Base-by-base conservation (phyloP, 2,329 filamentous ascomycete species). In the Chrysoporthe austroafricana region DNA sequence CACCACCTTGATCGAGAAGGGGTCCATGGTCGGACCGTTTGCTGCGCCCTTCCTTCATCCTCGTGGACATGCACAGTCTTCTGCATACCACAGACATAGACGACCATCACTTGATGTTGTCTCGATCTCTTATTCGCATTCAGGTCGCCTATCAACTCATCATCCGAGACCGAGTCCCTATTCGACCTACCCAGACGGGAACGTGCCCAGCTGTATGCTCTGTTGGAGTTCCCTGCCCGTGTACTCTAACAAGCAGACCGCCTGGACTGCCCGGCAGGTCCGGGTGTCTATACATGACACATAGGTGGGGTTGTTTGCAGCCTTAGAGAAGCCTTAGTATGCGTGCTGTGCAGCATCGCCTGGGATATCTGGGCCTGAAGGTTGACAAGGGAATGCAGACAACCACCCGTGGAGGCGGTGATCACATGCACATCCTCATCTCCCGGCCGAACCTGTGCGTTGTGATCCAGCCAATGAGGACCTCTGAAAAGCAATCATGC, bases 131-230 rank as follows among this genome's bases (percentile, higher is more conserved):
- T 43, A 21, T 44, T 60, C 57, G 57, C 21, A 60, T 60, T 11
- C 18, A n/a, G 16, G n/a, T 39, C 39, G 26, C 57, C 57, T 60
- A 60, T 60, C 36, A 60, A 60, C 36, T 26, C 57, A 60, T 44
- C 18, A 60, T 60, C 57, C 57, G 16, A 60, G 57, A 60, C n/a
- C 50, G 50, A 54, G 18, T 26, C 26, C 26, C n/a, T 21, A 54
- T 4, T 34, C n/a, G 13, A 32, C 50, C 50, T 54, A 6, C 50
- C 50, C 16, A 54, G 26, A 16, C 32, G 26, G 13, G 48, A 9
- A 26, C 26, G 21, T 52, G 48, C 21, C 26, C 48, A 26, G 48
- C n/a, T 26, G 46, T 3, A 26, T 26, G 26, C 26, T 26, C 26
- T 26, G 26, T 26, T 26, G 26, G 26, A 26, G 26, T 26, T 26